Evolutionary conservation across 768 basidiomycete genomes (phyloP), one percentile per base, ranked within the genome.

Genomic region (Leccinum olivaceopallidum): DNA sequence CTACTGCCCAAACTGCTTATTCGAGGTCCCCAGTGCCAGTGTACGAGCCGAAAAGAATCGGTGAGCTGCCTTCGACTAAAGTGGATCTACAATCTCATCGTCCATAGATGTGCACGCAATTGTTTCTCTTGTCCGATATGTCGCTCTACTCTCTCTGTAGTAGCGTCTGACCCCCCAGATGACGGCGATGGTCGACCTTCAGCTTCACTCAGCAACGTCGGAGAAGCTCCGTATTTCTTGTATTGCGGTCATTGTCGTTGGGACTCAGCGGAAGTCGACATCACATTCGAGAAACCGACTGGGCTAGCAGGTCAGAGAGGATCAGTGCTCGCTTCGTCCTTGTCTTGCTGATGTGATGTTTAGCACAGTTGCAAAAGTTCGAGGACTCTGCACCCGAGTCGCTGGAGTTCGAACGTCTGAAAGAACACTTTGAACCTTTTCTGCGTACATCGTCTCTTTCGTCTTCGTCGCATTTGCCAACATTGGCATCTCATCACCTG

Each of bases 21-120:
- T 98, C 73, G 97, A 99, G 72, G 97, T 99, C 12, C 96, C 97
- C 1, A 94, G 90, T 71, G 97, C 97, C 3, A 97, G 94, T 68
- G 97, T 99, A n/a, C 83, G 97, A 57, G 94, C 92, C 13, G 97
- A 99, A 76, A 96, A 95, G 82, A 98, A 97, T 70, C 83, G 95
- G 96, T 92, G 63, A 66, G 63, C 53, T 14, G 76, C 63, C 37
- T 18, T 57, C 39, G 24, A 13, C 24, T 32, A 30, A 39, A 3
- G n/a, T 47, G 53, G 54, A 44, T 57, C 44, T 36, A 36, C 18
- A 36, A 22, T 55, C 16, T 55, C 52, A 51, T 56, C 6, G 37
- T 53, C 18, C 55, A 8, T 71, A 98, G 97, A 84, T 99, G 97
- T 75, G 95, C 96, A 18, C 84, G 97, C 58, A 98, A 97, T 69